Percentiles rank a stretch among this genome's conserved stretches.
phyloP scores from a whole-genome alignment of 164 flowering plant species.

The Macadamia tetraphylla region DNA sequence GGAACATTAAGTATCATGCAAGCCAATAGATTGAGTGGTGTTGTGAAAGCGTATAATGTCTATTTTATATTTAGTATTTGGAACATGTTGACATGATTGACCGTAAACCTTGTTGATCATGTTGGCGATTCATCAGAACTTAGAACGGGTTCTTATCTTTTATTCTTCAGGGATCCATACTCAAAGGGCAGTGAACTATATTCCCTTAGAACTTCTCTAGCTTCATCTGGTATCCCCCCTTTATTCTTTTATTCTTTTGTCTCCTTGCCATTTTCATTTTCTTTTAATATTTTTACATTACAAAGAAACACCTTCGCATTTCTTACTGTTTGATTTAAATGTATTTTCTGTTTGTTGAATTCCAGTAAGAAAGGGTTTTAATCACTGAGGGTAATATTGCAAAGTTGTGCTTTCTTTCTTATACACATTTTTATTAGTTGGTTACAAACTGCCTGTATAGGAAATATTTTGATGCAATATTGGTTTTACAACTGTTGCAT shows the following conservation, averaged over 20 bases:
- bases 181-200: constrained; percentile 53
- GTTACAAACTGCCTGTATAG: too few relatives aligned
- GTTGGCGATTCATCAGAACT: neutral
- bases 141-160: neutral
- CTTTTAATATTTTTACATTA: too few relatives aligned
- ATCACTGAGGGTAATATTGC: too few relatives aligned
- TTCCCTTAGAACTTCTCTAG: constrained; percentile 43
- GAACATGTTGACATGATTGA: neutral
- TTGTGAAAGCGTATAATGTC: neutral
- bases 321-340: neutral
- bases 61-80: neutral
- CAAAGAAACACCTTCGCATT: neutral
- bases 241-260: neutral
- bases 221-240: constrained; percentile 47
- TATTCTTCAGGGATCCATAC: constrained; percentile 68
- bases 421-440: too few relatives aligned
- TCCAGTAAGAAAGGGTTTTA: neutral
- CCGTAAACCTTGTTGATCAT: too few relatives aligned
- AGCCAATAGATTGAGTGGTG: neutral
- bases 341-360: neutral
- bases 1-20: neutral
- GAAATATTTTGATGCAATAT: too few relatives aligned
- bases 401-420: too few relatives aligned
- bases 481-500: too few relatives aligned
- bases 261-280: too few relatives aligned